Evolutionary conservation across 2,329 filamentous ascomycete species (phyloP), one percentile per base, ranked within the genome.

Genomic region (Trichoderma asperellum): DNA sequence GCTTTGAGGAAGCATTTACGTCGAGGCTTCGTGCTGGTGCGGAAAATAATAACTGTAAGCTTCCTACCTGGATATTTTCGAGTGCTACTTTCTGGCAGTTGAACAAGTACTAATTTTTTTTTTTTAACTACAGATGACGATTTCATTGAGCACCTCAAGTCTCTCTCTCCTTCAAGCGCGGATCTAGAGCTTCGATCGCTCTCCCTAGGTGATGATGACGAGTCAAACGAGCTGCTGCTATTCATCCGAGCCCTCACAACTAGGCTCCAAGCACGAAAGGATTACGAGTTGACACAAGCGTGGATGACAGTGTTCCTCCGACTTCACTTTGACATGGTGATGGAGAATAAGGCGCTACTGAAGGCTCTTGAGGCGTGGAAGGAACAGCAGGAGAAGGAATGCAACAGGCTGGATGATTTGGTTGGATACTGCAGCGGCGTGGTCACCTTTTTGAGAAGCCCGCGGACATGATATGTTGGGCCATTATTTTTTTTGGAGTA

Each of bases 231-330:
- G 79, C 82, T 97, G 21, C 83, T 90, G 0, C 85, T 89, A 65
- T 99, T 99, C 77, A 89, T 98, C 63, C 80, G 83, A n/a, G 94
- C 94, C 1, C 81, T 99, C 68, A 96, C 92, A 0, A 85, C 83
- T 66, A 86, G 91, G 14, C 82, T 98, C 64, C 81, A 83, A 55
- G 83, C 88, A 62, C 89, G 90, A 72, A 88, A 87, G 59, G 96
- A 98, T 79, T 99, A 97, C 79, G 96, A 99, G 81, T 85, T 99
- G 49, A 92, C 93, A 18, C 94, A 98, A 80, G 93, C 94, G 0
- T 99, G 96, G 95, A 98, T 99, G 94, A 90, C 91, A 2, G 95
- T 98, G 1, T 97, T 98, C 76, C 78, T 99, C 70, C 88, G 90
- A 59, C 82, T 97, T 52, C 95, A 98, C 79, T 87, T 87, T 72